Percentiles rank a stretch among this genome's conserved stretches.
phyloP scores from a whole-genome alignment of 805 yeast genomes.

The Saccharomycopsis sp. region DNA sequence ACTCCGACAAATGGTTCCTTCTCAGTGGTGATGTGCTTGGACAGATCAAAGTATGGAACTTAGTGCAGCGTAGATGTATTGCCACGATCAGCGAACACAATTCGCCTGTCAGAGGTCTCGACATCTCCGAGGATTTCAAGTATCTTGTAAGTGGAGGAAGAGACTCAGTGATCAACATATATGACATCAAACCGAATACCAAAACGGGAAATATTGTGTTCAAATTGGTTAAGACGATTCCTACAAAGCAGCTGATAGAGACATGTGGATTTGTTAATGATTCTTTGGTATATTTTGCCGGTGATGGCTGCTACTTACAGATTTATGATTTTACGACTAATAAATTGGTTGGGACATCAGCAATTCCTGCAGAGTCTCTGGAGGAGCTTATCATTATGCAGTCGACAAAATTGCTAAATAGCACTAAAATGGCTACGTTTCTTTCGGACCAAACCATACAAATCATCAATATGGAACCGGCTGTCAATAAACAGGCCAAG shows the following conservation, averaged over 20 bases:
- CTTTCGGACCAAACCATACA: conserved; percentile 81
- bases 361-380: conserved; percentile 45
- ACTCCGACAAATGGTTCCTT: conserved; percentile 64
- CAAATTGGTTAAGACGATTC: conserved; percentile 58
- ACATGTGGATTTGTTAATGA: conserved; percentile 50
- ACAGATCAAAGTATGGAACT: conserved; percentile 53
- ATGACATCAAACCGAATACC: conserved; percentile 40
- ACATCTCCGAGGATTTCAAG: conserved; percentile 47
- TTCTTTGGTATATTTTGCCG: conserved; percentile 49
- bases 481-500: conserved; percentile 27
- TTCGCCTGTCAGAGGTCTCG: conserved; percentile 81
- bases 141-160: conserved; percentile 78
- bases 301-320: conserved; percentile 63
- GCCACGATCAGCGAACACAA: conserved; percentile 66
- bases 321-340: conserved; percentile 48
- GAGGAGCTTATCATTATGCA: conserved; percentile 68
- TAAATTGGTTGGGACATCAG: conserved; percentile 37
- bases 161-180: conserved; percentile 67
- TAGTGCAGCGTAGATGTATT: conserved; percentile 62
- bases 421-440: conserved; percentile 34
- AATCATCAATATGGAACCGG: conserved; percentile 34
- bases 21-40: conserved; percentile 66
- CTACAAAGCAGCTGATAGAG: conserved; percentile 69
- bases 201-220: conserved; percentile 22
- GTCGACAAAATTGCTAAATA: conserved; percentile 1